Base-by-base conservation (phyloP, 352 stramenopile species). In the Lagenidium sp. region DNA sequence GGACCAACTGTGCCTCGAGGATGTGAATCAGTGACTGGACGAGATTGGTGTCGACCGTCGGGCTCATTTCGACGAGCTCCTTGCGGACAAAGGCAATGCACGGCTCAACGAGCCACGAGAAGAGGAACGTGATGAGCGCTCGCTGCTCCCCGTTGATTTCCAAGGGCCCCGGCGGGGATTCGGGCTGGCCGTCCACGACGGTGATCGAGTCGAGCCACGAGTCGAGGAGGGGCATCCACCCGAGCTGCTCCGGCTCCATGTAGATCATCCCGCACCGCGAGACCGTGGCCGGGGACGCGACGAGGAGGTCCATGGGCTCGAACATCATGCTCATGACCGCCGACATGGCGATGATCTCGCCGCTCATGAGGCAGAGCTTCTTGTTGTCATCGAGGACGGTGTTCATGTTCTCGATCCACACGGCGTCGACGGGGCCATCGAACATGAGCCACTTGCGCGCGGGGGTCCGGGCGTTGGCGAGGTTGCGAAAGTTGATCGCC, bases 351-450 rank as follows among this genome's bases (percentile, higher is more conserved):
- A 98, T 95, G 47, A 97, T 97, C 63, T 97, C 89, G 24, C 89
- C 90, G 37, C 75, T 94, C 85, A 97, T 97, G 6, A 97, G 57
- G 34, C 89, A 97, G 4, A 97, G 68, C 60, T 97, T 96, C 60
- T 96, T 96, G 68, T 95, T 96, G 52, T 96, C 85, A 48, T 96
- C 85, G 12, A 96, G 57, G 28, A 96, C 88, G 1, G 88, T 97
- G 62, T 97, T 97, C 88, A 97, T 97, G 60, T 97, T 97, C 41
- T 97, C 89, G 50, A 97, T 97, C 89, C 89, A 97, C 21, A 97
- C 88, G 0, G 89, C 88, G 53, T 97, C 89, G 11, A 97, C 89
- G 0, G 89, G 89, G 0, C 89, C 89, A 51, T 97, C 89, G 42
- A 97, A 97, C 61, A 97, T 64, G 6, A 97, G 59, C 92, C 92